Evolutionary conservation across 768 basidiomycete species (phyloP), one percentile per base, ranked within the genome.

Genomic region (Sarcomyxa edulis): DNA sequence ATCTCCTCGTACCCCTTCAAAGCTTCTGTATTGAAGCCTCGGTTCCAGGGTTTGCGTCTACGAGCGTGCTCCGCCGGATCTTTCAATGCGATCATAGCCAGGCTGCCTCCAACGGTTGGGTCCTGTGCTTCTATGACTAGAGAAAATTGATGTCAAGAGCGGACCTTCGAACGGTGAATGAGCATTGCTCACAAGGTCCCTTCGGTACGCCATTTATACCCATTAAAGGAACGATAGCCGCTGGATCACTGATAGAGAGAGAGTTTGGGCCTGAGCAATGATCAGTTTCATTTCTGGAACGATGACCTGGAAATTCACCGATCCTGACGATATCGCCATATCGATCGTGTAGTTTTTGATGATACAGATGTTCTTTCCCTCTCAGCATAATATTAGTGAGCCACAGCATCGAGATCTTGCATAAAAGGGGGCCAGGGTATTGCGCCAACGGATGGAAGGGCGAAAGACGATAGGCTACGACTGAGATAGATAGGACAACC

Each of bases 241-340:
- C 57, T 3, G 56, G 62, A 43, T 74, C 65, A 28, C 67, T 51
- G 35, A 81, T 66, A 0, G 72, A 77, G 6, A 81, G 42, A 32
- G 78, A 78, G 37, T 81, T 81, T 1, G 75, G 79, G 37, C 75
- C 78, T 79, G 20, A 14, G 14, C 19, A n/a, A n/a, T n/a, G n/a
- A n/a, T n/a, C n/a, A n/a, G n/a, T n/a, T n/a, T 18, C 16, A 14
- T 26, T 15, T 27, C 8, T 18, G 15, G 25, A 35, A 26, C 32
- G 23, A 14, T 27, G 23, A 5, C 19, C 7, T 19, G 24, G 19
- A 12, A 21, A 8, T 65, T 37, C 35, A 76, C 79, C 78, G 27
- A 76, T 66, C 47, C 80, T 60, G 23, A 81, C 76, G 14, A 74
- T 60, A 34, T 75, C 67, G 2, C 80, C 81, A 36, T 78, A 81